These are phyloP conservation scores for Spergularia marina DNA, from an alignment of 148 eudicot species.

Conservation along the genomic window DNA sequence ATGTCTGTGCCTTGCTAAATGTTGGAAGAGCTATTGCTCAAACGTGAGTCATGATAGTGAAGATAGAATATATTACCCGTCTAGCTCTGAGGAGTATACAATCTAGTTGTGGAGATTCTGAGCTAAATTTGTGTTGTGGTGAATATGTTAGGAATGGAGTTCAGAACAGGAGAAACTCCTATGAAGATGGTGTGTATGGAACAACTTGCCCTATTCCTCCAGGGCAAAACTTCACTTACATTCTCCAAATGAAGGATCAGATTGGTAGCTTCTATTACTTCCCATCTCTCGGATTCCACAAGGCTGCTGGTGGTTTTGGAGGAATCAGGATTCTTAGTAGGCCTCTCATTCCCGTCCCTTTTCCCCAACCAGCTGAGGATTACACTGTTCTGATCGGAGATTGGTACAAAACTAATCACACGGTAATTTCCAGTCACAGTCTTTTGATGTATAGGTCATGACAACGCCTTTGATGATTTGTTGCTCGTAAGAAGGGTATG, in stretches of 20 bases:
- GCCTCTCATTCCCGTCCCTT: conserved; percentile 85
- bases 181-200: conserved; percentile 85
- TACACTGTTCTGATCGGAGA: conserved; percentile 87
- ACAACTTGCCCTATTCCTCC: conserved; percentile 99
- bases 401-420: conserved; percentile 86
- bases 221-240: conserved; percentile 87
- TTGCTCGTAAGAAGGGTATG: background rate
- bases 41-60: background rate
- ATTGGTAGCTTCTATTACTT: conserved; percentile 95
- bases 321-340: conserved; percentile 86
- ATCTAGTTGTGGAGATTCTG: background rate
- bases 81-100: background rate
- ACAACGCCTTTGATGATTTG: too few species aligned
- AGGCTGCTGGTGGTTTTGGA: conserved; percentile 95
- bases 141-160: conserved; percentile 61
- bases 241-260: conserved; percentile 93
- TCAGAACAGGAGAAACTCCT: conserved; percentile 88
- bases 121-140: conserved; percentile 2
- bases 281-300: conserved; percentile 85
- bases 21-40: background rate
- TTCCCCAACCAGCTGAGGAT: conserved; percentile 68
- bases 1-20: background rate
- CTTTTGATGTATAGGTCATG: background rate
- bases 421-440: conserved; percentile 41
- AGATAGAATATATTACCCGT: background rate